phyloP scores from a whole-genome alignment of 768 basidiomycete genomes.

The Boletus insuetus region DNA sequence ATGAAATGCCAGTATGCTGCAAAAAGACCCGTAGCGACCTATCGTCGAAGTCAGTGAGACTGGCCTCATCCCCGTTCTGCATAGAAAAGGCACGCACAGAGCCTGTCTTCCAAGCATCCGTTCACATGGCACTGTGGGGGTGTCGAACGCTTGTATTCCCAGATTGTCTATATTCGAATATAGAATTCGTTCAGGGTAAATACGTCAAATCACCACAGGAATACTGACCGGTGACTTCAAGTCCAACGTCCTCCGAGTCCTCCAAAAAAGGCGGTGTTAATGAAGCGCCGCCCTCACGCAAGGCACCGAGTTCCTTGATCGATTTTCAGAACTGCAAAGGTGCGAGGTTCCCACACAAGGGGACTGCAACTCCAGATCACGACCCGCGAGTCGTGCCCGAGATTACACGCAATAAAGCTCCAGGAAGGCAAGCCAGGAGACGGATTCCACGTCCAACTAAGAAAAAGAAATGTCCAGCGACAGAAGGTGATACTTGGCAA shows the following conservation, averaged over 20 bases:
- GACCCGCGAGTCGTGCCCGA: slow-evolving; percentile 15
- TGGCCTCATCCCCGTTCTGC: too few species aligned
- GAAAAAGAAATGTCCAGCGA: slow-evolving; percentile 22
- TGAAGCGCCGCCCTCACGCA: slow-evolving; percentile 15
- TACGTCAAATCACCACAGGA: slow-evolving; percentile 28
- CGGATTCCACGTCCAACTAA: slow-evolving; percentile 23
- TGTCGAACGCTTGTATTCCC: slow-evolving; percentile 8
- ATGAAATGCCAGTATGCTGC: slow-evolving; percentile 10
- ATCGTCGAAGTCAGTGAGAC: slow-evolving; percentile 23
- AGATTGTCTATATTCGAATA: slow-evolving; percentile 18
- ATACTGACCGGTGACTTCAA: slow-evolving; percentile 12
- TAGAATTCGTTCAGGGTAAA: slow-evolving; percentile 17
- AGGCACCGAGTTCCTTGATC: slow-evolving; percentile 30
- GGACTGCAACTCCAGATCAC: slow-evolving; percentile 25
- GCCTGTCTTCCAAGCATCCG: too few species aligned
- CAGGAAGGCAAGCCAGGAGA: background rate
- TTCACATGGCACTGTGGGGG: slow-evolving; percentile 23
- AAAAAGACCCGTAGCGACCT: slow-evolving; percentile 7
- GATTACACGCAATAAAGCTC: slow-evolving; percentile 21
- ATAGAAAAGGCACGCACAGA: slow-evolving; percentile 17
- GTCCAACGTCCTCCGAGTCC: background rate
- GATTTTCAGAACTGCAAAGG: slow-evolving; percentile 22
- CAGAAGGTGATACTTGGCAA: slow-evolving; percentile 21
- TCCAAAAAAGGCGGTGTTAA: slow-evolving; percentile 8
- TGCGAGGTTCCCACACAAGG: slow-evolving; percentile 13